Conservation (phyloP, 2,329 filamentous ascomycete genomes). For the Paraphoma chrysanthemicola region DNA sequence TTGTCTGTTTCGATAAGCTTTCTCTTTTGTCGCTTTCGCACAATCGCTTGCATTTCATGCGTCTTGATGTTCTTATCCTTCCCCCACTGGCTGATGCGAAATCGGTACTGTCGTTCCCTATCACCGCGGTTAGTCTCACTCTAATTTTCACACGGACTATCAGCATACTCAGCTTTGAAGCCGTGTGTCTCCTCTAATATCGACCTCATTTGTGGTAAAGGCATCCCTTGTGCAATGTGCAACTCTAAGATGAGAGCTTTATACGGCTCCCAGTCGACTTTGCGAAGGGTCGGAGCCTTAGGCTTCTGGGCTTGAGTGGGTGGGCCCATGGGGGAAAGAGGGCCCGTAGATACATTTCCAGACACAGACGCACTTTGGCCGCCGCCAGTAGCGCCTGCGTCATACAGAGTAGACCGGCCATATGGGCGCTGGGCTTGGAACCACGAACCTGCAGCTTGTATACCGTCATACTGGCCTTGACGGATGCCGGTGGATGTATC, state of each 20-base stretch:
- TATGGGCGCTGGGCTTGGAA: neutral
- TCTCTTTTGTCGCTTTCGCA: conserved; percentile 24
- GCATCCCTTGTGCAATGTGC: conserved; percentile 11
- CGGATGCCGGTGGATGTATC: neutral
- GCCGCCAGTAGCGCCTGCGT: neutral
- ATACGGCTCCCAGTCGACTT: conserved; percentile 24
- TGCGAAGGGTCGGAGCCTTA: conserved; percentile 28
- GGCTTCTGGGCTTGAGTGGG: conserved; percentile 19
- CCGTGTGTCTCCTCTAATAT: conserved; percentile 14
- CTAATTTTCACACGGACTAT: too few relatives aligned
- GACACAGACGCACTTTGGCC: neutral
- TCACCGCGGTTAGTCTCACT: too few relatives aligned
- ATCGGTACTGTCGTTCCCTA: conserved; percentile 16
- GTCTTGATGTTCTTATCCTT: conserved; percentile 28
- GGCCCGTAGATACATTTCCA: neutral
- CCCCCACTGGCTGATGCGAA: conserved; percentile 22
- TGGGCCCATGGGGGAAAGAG: conserved; percentile 12
- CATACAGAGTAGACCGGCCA: neutral
- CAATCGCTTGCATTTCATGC: conserved; percentile 29
- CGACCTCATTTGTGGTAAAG: conserved; percentile 13
- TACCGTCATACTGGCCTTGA: neutral
- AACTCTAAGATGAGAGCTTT: conserved; percentile 19
- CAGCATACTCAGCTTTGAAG: conserved; percentile 28
- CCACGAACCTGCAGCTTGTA: neutral
- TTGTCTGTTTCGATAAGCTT: conserved; percentile 17